Evolutionary conservation across 306 rosid genomes (phyloP).

Genomic region (Vachellia pachyceras): DNA sequence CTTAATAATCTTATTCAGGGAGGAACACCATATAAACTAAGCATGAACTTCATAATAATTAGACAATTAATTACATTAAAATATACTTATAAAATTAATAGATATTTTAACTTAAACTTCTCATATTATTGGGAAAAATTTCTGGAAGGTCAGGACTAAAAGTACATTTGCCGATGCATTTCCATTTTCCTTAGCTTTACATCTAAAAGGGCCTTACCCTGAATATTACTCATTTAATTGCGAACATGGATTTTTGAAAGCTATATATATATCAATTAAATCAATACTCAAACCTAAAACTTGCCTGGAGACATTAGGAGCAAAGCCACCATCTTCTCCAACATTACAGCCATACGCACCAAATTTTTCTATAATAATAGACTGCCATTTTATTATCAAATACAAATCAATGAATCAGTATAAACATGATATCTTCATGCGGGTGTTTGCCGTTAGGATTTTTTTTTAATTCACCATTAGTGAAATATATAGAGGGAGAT

Average conservation of each 20-base stretch:
- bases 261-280: constrained; percentile 22
- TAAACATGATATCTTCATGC: constrained; percentile 35
- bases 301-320: constrained; percentile 90
- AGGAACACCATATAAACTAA: background rate
- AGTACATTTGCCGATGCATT: constrained; percentile 26
- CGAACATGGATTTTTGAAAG: constrained; percentile 10
- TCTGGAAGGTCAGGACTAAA: constrained; percentile 2
- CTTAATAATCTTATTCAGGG: constrained; percentile 4
- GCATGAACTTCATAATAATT: constrained; percentile 1
- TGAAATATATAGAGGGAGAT: background rate
- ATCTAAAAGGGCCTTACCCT: background rate
- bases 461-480: background rate
- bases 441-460: background rate
- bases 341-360: constrained; percentile 83
- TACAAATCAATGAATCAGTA: constrained; percentile 49
- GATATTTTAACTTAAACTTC: constrained; percentile 14
- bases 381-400: constrained; percentile 76
- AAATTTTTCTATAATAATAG: constrained; percentile 79
- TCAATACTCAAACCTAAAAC: constrained; percentile 36
- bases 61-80: background rate
- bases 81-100: background rate
- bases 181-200: background rate
- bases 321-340: constrained; percentile 95
- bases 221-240: constrained; percentile 23
- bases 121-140: background rate